Conservation (phyloP, 2,329 filamentous ascomycete species). For the Metarhizium anisopliae region DNA sequence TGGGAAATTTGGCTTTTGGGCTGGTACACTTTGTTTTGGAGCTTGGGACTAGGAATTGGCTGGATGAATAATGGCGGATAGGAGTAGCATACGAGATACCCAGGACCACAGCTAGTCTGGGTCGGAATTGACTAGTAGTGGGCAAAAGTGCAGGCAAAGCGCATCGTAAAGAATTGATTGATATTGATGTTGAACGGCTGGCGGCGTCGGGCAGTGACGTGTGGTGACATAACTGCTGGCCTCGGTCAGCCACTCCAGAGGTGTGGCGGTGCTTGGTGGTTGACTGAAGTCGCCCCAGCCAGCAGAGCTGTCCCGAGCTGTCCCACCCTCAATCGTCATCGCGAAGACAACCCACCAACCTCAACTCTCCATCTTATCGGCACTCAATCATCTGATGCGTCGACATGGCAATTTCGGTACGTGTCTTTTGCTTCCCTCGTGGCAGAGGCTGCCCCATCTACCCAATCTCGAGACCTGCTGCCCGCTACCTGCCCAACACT, state of each 20-base stretch:
- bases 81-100: slow-evolving; percentile 6
- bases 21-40: neutral
- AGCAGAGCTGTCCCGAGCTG: slow-evolving; percentile 12
- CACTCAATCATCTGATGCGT: slow-evolving; percentile 13
- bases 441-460: neutral
- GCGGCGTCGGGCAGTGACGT: no score
- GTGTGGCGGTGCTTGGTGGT: no score
- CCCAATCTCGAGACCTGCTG: no score
- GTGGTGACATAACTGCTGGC: neutral
- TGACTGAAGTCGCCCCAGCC: neutral
- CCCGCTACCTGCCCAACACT: no score
- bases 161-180: neutral
- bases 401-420: slow-evolving; percentile 27
- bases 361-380: neutral
- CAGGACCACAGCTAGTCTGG: slow-evolving; percentile 7
- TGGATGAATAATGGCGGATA: neutral
- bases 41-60: neutral
- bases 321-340: slow-evolving; percentile 25
- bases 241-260: slow-evolving; percentile 11
- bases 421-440: neutral
- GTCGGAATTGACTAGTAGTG: neutral
- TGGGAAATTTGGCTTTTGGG: neutral
- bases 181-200: neutral
- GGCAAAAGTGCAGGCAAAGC: neutral
- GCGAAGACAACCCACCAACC: slow-evolving; percentile 8